Evolutionary conservation across 805 yeast genomes (phyloP).

Genomic region (Millerozyma acaciae): DNA sequence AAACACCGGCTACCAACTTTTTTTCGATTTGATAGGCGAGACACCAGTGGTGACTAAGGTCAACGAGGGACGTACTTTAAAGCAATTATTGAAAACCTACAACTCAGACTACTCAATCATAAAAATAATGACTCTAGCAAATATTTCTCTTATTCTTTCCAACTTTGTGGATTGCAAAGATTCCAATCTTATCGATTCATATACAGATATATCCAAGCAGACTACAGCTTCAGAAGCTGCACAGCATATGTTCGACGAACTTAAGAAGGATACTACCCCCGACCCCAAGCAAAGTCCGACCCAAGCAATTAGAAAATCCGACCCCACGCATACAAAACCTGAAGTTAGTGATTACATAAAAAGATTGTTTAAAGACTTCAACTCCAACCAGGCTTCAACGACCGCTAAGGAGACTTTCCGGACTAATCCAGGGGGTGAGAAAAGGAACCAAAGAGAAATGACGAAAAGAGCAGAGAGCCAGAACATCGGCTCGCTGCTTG

Average conservation of each 20-base stretch:
- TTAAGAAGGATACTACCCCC: slow-evolving; percentile 3
- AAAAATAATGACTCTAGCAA: slow-evolving; percentile 41
- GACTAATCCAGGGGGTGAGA: neutral
- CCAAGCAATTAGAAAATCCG: neutral
- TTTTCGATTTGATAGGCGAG: slow-evolving; percentile 37
- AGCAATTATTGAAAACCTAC: slow-evolving; percentile 13
- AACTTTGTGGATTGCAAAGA: slow-evolving; percentile 48
- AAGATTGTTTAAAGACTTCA: slow-evolving; percentile 21
- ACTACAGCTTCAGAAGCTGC: slow-evolving; percentile 6
- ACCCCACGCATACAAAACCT: slow-evolving; percentile 6
- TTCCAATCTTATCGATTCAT: slow-evolving; percentile 29
- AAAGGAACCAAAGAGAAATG: too few species aligned
- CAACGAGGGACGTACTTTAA: slow-evolving; percentile 17
- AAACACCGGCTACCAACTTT: slow-evolving; percentile 30
- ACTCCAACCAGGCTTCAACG: slow-evolving; percentile 6
- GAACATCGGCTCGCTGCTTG: slow-evolving; percentile 17
- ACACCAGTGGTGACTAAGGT: slow-evolving; percentile 17
- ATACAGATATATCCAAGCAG: too few species aligned
- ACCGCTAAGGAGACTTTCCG: neutral
- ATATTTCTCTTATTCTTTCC: slow-evolving; percentile 49
- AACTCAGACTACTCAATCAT: slow-evolving; percentile 15
- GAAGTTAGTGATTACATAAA: slow-evolving; percentile 25
- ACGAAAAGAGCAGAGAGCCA: slow-evolving; percentile 17
- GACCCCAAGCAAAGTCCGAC: slow-evolving; percentile 1
- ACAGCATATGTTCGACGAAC: slow-evolving; percentile 14